Percentiles rank a stretch among this genome's conserved stretches.
These are phyloP conservation scores for Achaetomium macrosporum DNA, from an alignment of 2,329 filamentous ascomycete species.

Conservation along the genomic window DNA sequence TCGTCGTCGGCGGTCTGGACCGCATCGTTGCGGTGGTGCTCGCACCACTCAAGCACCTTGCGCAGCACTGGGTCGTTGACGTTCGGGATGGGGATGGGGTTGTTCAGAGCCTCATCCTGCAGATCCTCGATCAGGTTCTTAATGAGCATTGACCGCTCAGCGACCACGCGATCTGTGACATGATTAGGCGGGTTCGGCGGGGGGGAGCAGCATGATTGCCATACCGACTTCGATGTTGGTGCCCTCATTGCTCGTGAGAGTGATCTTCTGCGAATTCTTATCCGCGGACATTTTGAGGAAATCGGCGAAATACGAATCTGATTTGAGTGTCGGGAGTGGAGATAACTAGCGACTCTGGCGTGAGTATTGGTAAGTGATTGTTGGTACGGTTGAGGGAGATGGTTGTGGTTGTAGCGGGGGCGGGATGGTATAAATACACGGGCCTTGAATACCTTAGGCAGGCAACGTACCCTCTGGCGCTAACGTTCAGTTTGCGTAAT, in stretches of 20 bases:
- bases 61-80: conserved; percentile 88
- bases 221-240: conserved; percentile 43
- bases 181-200: conserved; percentile 11
- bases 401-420: not conserved
- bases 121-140: conserved; percentile 98
- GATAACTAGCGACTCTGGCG: not conserved
- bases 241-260: conserved; percentile 47
- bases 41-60: conserved; percentile 98
- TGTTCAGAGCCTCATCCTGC: conserved; percentile 55
- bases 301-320: not conserved
- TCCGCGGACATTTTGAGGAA: conserved; percentile 27
- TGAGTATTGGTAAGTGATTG: not conserved
- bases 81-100: conserved; percentile 85
- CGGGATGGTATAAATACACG: too few species aligned
- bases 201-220: conserved; percentile 24
- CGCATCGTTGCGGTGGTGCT: conserved; percentile 88
- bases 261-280: conserved; percentile 37
- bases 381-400: not conserved
- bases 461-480: not conserved
- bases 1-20: conserved; percentile 79
- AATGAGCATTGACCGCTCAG: conserved; percentile 88
- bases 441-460: not conserved
- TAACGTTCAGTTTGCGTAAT: not conserved
- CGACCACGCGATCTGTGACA: conserved; percentile 66
- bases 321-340: conserved; percentile 13